These are phyloP conservation scores for Yarrowia divulgata DNA, from an alignment of 805 yeast species.

Conservation along the genomic window DNA sequence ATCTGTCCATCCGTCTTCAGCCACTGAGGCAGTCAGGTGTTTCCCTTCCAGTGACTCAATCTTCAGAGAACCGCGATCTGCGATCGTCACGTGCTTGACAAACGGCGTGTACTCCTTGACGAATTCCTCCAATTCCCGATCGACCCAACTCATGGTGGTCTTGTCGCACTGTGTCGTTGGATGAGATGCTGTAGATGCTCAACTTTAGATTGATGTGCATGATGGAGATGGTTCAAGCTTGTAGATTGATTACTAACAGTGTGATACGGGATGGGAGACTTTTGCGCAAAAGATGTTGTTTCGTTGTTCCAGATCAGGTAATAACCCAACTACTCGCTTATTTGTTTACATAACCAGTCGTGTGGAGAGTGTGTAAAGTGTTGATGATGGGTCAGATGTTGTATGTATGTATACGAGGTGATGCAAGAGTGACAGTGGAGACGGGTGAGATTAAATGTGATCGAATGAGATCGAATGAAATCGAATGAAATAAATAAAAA, in stretches of 20 bases:
- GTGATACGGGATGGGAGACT: neutral
- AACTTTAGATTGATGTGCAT: constrained; percentile 1
- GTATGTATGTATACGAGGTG: too few species aligned
- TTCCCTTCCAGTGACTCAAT: constrained; percentile 17
- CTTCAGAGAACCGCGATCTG: neutral
- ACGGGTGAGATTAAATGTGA: too few species aligned
- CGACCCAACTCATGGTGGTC: constrained; percentile 26
- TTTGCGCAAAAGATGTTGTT: neutral
- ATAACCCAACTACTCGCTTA: neutral
- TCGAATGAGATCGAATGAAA: too few species aligned
- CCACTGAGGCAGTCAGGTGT: constrained; percentile 5
- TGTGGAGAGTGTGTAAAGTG: neutral
- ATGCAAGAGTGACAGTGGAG: too few species aligned
- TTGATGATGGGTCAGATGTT: neutral
- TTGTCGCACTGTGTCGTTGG: neutral
- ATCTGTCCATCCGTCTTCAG: constrained; percentile 25
- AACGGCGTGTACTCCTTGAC: constrained; percentile 26
- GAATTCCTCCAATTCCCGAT: constrained; percentile 24
- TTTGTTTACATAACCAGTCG: neutral
- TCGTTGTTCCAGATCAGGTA: neutral
- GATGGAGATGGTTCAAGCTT: neutral
- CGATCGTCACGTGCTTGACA: constrained; percentile 13
- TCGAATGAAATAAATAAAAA: too few species aligned
- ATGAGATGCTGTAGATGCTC: neutral
- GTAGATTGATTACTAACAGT: neutral